Conservation (phyloP, 768 basidiomycete genomes). For the Kwoniella europaea region DNA sequence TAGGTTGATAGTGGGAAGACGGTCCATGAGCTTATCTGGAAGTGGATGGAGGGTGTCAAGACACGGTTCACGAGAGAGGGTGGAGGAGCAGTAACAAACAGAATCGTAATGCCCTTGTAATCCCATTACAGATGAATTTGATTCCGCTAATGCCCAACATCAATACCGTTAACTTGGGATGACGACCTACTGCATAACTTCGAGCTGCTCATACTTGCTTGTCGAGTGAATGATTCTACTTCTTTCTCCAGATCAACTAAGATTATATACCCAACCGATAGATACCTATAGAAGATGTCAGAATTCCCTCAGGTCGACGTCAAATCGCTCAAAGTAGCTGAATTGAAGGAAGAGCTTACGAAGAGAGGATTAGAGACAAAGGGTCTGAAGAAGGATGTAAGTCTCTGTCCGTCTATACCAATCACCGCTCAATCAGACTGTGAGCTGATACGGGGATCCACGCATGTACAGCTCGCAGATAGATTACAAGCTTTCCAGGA, state of each 20-base stretch:
- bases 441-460: background rate
- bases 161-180: background rate
- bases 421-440: background rate
- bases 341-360: conserved; percentile 54
- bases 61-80: background rate
- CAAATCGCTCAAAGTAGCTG: conserved; percentile 46
- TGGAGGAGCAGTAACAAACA: background rate
- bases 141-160: background rate
- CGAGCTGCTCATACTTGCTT: background rate
- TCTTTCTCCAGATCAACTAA: background rate
- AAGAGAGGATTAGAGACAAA: conserved; percentile 49
- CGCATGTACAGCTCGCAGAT: conserved; percentile 39
- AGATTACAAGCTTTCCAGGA: conserved; percentile 41
- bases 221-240: background rate
- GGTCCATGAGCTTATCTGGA: too few species aligned
- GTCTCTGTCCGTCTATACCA: conserved; percentile 8
- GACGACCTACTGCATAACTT: background rate
- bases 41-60: too few species aligned
- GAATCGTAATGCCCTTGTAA: background rate
- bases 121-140: background rate
- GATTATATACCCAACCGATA: background rate
- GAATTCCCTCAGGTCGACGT: conserved; percentile 26
- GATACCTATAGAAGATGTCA: background rate
- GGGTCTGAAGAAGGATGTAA: conserved; percentile 55
- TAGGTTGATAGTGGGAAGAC: too few species aligned